These are phyloP conservation scores for Tulasnella sp. DNA, from an alignment of 768 basidiomycete genomes.

Conservation along the genomic window DNA sequence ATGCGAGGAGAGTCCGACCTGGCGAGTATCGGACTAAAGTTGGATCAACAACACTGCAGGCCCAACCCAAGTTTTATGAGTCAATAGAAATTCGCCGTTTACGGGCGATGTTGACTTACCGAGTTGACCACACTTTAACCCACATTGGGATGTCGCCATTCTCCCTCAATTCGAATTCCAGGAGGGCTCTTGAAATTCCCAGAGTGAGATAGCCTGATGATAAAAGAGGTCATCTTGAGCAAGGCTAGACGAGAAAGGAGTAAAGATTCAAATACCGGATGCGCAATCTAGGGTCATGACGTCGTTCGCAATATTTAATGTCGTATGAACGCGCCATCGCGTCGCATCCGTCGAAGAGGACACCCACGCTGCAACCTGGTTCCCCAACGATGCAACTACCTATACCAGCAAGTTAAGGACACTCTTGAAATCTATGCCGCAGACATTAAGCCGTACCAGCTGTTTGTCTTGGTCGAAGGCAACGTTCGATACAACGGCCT, in stretches of 20 bases:
- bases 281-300: conserved; percentile 67
- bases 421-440: conserved; percentile 11
- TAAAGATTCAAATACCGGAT: conserved; percentile 51
- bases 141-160: conserved; percentile 81
- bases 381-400: conserved; percentile 69
- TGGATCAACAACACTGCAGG: neutral
- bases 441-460: conserved; percentile 51
- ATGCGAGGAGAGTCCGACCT: conserved; percentile 68
- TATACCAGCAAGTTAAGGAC: conserved; percentile 34
- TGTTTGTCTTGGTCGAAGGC: conserved; percentile 76
- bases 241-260: neutral
- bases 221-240: neutral
- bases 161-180: conserved; percentile 70
- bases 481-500: conserved; percentile 53
- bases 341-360: conserved; percentile 51
- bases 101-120: conserved; percentile 39
- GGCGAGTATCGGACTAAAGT: conserved; percentile 60
- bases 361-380: conserved; percentile 73
- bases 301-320: conserved; percentile 58
- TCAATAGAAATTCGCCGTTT: neutral
- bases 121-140: conserved; percentile 69
- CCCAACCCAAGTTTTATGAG: neutral
- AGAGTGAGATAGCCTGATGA: conserved; percentile 68
- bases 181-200: conserved; percentile 55
- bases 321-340: conserved; percentile 77